These are phyloP conservation scores for Gautieria morchelliformis DNA, from an alignment of 768 basidiomycete genomes.

Conservation along the genomic window DNA sequence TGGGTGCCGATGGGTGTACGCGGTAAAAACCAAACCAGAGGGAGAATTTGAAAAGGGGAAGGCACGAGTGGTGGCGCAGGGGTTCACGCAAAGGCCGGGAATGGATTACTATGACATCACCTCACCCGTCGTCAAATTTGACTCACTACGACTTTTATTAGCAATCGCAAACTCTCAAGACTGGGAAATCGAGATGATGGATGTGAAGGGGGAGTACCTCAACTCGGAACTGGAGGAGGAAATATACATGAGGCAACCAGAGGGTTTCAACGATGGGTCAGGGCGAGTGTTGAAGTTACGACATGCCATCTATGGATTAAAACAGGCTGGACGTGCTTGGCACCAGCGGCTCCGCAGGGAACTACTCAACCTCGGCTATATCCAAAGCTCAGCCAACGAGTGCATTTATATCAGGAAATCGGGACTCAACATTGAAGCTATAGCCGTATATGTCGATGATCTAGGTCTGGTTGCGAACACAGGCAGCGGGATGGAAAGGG, in stretches of 20 bases:
- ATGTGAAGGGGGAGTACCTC: slow-evolving; percentile 22
- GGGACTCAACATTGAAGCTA: slow-evolving; percentile 8
- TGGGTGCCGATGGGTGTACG: slow-evolving; percentile 19
- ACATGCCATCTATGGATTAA: slow-evolving; percentile 22
- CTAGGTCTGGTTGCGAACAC: slow-evolving; percentile 13
- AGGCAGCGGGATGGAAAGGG: background rate
- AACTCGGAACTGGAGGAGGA: slow-evolving; percentile 22
- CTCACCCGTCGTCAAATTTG: slow-evolving; percentile 31
- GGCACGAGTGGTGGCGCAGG: slow-evolving; percentile 19
- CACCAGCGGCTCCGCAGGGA: slow-evolving; percentile 17
- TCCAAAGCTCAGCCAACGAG: slow-evolving; percentile 11
- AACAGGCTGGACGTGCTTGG: slow-evolving; percentile 23
- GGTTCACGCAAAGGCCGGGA: slow-evolving; percentile 13
- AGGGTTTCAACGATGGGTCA: slow-evolving; percentile 12
- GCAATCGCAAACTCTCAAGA: slow-evolving; percentile 17
- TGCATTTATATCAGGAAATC: slow-evolving; percentile 15
- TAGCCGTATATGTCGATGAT: slow-evolving; percentile 25
- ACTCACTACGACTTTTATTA: slow-evolving; percentile 20
- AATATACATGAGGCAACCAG: slow-evolving; percentile 23
- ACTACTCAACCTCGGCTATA: slow-evolving; percentile 17
- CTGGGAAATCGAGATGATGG: slow-evolving; percentile 23
- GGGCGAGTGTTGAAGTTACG: slow-evolving; percentile 13
- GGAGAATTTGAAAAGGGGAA: slow-evolving; percentile 17
- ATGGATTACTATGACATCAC: slow-evolving; percentile 25
- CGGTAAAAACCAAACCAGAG: slow-evolving; percentile 14